phyloP scores from a whole-genome alignment of 169 alveolate genomes.

The Plasmodium knowlesi region DNA sequence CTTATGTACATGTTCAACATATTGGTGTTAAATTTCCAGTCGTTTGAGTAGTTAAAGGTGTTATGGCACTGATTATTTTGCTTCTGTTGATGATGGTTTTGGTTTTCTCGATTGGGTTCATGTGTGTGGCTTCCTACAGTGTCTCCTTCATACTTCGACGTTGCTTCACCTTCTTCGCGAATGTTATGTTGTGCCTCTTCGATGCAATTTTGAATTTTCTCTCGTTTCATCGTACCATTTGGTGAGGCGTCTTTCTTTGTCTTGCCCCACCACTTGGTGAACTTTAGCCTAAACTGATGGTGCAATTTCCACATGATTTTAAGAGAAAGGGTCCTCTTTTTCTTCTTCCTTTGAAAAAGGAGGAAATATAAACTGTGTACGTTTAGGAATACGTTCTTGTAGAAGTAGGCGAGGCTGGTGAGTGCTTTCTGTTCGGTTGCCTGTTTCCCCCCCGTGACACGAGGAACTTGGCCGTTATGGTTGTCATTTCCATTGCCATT shows the following conservation, averaged over 20 bases:
- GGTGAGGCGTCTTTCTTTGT: neutral
- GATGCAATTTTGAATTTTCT: neutral
- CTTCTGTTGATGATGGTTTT: neutral
- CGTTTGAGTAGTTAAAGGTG: constrained; percentile 40
- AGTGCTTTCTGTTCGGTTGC: neutral
- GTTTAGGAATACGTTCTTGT: constrained; percentile 45
- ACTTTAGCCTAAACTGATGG: constrained; percentile 27
- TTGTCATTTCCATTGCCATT: neutral
- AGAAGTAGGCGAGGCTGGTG: neutral
- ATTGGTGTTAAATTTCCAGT: constrained; percentile 40
- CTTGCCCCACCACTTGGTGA: constrained; percentile 7
- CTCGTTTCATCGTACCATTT: neutral
- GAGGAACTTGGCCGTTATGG: neutral
- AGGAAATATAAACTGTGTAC: constrained; percentile 32
- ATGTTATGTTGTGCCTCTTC: neutral
- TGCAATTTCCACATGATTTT: constrained; percentile 52
- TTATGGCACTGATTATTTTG: neutral
- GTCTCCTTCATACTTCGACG: neutral
- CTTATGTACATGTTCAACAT: constrained; percentile 35
- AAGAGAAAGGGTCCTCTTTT: constrained; percentile 32
- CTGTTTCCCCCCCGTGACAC: neutral
- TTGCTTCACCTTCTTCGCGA: neutral
- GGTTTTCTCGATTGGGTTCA: neutral
- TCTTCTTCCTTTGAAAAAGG: constrained; percentile 52
- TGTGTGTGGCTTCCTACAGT: neutral